A percentile compares a stretch with the other conserved stretches of the same genome.
phyloP scores from a whole-genome alignment of 2,329 filamentous ascomycete species.

The Curvularia hawaiiensis region DNA sequence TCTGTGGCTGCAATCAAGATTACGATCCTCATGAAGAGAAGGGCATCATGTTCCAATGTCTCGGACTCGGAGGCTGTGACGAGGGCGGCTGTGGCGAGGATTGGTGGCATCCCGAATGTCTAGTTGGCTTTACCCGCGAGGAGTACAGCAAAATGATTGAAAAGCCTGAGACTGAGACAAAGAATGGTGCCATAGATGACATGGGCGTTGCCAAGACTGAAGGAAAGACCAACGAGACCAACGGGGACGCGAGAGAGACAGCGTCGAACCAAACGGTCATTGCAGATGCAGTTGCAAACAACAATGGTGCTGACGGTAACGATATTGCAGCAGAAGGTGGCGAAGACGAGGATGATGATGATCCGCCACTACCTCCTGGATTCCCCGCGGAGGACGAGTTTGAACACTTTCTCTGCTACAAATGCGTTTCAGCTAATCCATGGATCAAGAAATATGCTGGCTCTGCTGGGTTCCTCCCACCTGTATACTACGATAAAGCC shows the following conservation, averaged over 20 bases:
- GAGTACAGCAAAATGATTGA: conserved; percentile 64
- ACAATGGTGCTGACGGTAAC: conserved; percentile 39
- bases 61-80: conserved; percentile 79
- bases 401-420: conserved; percentile 90
- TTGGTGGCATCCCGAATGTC: conserved; percentile 95
- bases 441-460: conserved; percentile 93
- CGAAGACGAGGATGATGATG: conserved; percentile 58
- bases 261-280: conserved; percentile 23
- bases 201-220: conserved; percentile 15
- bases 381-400: conserved; percentile 92
- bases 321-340: conserved; percentile 56
- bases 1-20: conserved; percentile 86
- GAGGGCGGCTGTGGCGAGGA: conserved; percentile 93
- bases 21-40: conserved; percentile 91
- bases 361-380: conserved; percentile 74
- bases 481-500: conserved; percentile 62
- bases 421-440: conserved; percentile 83
- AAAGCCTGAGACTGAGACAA: conserved; percentile 26
- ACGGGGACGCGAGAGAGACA: conserved; percentile 15
- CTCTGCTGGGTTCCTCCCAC: conserved; percentile 75
- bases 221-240: conserved; percentile 7
- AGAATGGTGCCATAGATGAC: conserved; percentile 15
- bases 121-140: conserved; percentile 77
- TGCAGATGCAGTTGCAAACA: conserved; percentile 23
- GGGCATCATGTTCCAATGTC: conserved; percentile 97